These are phyloP conservation scores for Glarea lozoyensis DNA, from an alignment of 495 filamentous ascomycete species.

Conservation along the genomic window DNA sequence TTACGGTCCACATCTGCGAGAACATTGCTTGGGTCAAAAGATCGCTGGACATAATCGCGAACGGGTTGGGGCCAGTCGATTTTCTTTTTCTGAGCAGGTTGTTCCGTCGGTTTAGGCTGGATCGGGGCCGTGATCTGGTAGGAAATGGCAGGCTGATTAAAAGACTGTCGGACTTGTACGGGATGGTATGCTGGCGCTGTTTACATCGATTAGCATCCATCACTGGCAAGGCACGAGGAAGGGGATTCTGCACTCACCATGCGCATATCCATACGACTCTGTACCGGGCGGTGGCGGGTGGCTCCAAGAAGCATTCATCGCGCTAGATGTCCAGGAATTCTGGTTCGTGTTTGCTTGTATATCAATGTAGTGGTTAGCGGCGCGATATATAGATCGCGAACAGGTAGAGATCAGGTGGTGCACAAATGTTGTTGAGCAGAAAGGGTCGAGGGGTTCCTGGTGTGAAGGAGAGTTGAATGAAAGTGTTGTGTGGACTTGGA, in stretches of 20 bases:
- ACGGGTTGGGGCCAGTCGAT: constrained; percentile 70
- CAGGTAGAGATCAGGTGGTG: constrained; percentile 1
- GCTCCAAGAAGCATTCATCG: constrained; percentile 19
- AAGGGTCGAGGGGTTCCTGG: constrained; percentile 3
- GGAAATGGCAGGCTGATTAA: constrained; percentile 21
- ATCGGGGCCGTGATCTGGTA: constrained; percentile 50
- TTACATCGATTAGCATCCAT: constrained; percentile 10
- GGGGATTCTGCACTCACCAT: constrained; percentile 11
- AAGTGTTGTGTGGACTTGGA: constrained; percentile 7
- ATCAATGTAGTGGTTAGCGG: constrained; percentile 15
- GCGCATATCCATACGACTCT: constrained; percentile 13
- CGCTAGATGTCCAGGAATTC: constrained; percentile 9
- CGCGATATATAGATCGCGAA: constrained; percentile 5
- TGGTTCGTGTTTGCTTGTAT: constrained; percentile 2
- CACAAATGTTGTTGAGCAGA: too few relatives aligned
- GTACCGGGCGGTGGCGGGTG: constrained; percentile 20
- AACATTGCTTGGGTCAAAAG: constrained; percentile 64
- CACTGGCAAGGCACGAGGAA: not conserved
- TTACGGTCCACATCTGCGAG: constrained; percentile 51
- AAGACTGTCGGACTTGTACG: constrained; percentile 30
- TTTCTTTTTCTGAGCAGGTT: constrained; percentile 40
- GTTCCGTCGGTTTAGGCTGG: constrained; percentile 12
- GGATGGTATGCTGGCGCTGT: constrained; percentile 37
- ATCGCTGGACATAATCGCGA: constrained; percentile 73
- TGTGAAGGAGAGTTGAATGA: constrained; percentile 1